Percentiles rank a stretch among this genome's conserved stretches.
Evolutionary conservation across 2,329 filamentous ascomycete genomes (phyloP).

Genomic region (Hawksworthiomyces lignivorus): DNA sequence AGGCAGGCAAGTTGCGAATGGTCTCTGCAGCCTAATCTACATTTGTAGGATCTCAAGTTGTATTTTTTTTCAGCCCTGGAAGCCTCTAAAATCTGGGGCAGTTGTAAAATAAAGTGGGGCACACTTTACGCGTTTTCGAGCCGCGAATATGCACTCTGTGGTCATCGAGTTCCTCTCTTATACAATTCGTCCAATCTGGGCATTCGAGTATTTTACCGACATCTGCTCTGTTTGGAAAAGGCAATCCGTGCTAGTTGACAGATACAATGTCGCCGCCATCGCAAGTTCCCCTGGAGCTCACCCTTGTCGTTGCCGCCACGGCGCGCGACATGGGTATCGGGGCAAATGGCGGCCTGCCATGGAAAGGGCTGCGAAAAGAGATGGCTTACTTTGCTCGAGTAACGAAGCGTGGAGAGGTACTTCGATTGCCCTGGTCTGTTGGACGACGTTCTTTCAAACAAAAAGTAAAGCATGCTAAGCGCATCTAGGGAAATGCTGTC

Average conservation of each 20-base stretch:
- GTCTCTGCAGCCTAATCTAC: no score
- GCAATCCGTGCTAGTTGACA: no score
- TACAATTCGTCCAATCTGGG: no score
- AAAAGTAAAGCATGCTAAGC: no score
- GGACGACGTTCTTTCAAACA: no score
- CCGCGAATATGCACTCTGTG: no score
- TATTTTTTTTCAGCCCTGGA: no score
- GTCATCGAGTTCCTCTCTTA: no score
- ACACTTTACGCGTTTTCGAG: constrained; percentile 10
- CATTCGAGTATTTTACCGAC: no score
- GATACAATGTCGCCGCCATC: constrained; percentile 3
- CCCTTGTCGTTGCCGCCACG: constrained; percentile 93
- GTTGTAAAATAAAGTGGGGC: constrained; percentile 3
- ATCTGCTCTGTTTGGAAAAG: no score
- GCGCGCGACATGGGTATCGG: constrained; percentile 78
- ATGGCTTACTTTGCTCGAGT: constrained; percentile 94
- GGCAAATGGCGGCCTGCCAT: constrained; percentile 68
- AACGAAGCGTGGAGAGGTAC: constrained; percentile 55
- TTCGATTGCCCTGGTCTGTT: background rate
- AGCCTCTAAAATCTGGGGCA: background rate
- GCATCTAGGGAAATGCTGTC: constrained; percentile 55
- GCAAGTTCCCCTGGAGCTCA: constrained; percentile 50
- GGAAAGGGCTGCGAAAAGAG: constrained; percentile 81
- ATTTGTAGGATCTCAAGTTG: no score
- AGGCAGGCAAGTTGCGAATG: no score